Evolutionary conservation across 2,329 filamentous ascomycete genomes (phyloP), one percentile per base, ranked within the genome.

Genomic region (Fusarium sp.): DNA sequence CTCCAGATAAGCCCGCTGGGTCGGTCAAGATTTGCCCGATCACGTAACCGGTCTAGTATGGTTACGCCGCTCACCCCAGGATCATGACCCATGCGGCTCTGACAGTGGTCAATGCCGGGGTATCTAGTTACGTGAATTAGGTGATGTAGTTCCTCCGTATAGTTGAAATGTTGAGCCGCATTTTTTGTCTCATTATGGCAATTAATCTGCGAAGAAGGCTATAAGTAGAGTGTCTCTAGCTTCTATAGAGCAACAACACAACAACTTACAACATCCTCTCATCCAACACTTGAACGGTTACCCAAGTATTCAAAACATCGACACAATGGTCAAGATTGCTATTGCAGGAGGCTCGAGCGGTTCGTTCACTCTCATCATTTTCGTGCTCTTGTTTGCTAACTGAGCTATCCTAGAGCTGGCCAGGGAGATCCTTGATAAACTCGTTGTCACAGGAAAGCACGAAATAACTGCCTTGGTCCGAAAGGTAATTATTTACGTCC

Each of bases 371-470:
- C 6, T 2, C 0, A 6, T 18, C 4, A 9, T 31, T 29, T 27
- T 14, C 11, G 3, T 37, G 1, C n/a, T 1, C 5, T 11, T 3
- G 2, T 59, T 40, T 16, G 7, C 56, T 59, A 20, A 59, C 11
- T 11, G 22, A 57, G 11, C 0, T 24, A 8, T 5, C n/a, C 11
- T 1, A 76, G 76, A 72, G 29, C 60, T 79, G 16, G 74, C 75
- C 1, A 64, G 69, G 4, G 75, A 76, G 35, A 59, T 77, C 13
- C 64, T 77, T 9, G 74, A 79, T 24, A 68, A 52, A 6, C 62
- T 79, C 1, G 62, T 70, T 1, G 70, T 56, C 8, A 45, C 58
- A 9, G 24, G 63, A 4, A 73, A 72, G n/a, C 77, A 79, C 40
- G 70, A 78, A 7, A 72, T 75, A 4, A 50, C 64, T 11, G 62